phyloP scores from a whole-genome alignment of 176 grass and related monocot genomes.

The Bothriochloa decipiens region DNA sequence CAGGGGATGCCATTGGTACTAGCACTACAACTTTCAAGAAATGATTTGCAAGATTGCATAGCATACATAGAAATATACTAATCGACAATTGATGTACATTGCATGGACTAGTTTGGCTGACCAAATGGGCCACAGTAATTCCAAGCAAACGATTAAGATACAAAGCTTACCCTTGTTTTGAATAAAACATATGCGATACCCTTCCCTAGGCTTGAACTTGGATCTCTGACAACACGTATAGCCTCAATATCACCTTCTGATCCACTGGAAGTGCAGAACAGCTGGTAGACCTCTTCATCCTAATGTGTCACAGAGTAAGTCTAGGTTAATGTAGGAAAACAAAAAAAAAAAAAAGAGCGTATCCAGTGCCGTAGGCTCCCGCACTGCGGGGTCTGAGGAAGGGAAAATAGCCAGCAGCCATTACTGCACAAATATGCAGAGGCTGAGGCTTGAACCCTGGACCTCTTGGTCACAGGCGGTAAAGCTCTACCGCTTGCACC shows the following conservation, averaged over 20 bases:
- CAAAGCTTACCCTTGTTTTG: constrained; percentile 85
- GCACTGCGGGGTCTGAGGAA: too few relatives aligned
- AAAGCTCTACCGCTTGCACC: too few relatives aligned
- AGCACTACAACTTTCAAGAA: not conserved
- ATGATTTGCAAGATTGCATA: not conserved
- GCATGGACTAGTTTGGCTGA: not conserved
- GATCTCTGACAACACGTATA: constrained; percentile 88
- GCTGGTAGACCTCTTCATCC: constrained; percentile 95
- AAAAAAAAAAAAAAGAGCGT: too few relatives aligned
- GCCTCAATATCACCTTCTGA: constrained; percentile 74
- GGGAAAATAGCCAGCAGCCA: too few relatives aligned
- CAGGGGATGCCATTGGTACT: not conserved
- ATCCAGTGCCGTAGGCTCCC: too few relatives aligned
- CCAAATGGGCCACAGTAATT: not conserved
- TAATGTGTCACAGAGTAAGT: constrained; percentile 44
- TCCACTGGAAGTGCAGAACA: constrained; percentile 68
- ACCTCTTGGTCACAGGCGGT: too few relatives aligned
- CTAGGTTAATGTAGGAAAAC: constrained; percentile 8
- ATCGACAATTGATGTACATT: not conserved
- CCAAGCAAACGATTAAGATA: constrained; percentile 12
- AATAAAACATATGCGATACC: constrained; percentile 93
- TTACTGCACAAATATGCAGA: too few relatives aligned
- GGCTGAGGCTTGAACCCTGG: too few relatives aligned
- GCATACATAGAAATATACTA: not conserved
- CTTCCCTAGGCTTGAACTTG: constrained; percentile 80